These are phyloP conservation scores for Wickerhamomyces ciferrii DNA, from an alignment of 805 yeast species.

Conservation along the genomic window DNA sequence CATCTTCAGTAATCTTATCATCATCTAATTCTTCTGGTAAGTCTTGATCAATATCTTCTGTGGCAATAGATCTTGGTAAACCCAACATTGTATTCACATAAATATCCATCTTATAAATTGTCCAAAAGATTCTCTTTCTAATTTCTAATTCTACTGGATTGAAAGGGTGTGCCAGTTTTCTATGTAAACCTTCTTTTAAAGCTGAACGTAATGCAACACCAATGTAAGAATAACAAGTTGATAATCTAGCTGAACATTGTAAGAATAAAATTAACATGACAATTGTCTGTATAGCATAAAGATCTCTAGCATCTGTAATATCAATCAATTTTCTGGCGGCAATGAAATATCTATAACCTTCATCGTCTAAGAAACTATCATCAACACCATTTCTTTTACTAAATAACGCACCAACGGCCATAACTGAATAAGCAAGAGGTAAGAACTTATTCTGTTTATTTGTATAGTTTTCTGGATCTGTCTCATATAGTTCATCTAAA, in stretches of 20 bases:
- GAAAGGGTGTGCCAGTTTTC: conserved; percentile 53
- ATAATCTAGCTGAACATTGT: conserved; percentile 84
- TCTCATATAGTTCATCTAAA: conserved; percentile 67
- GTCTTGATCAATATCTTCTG: conserved; percentile 83
- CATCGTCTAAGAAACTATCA: conserved; percentile 48
- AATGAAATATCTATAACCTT: conserved; percentile 78
- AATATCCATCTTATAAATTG: conserved; percentile 85
- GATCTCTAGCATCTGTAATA: conserved; percentile 79
- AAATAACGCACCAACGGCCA: conserved; percentile 85
- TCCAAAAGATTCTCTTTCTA: conserved; percentile 81
- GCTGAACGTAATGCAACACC: conserved; percentile 88
- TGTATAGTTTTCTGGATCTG: conserved; percentile 66
- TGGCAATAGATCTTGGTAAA: conserved; percentile 69
- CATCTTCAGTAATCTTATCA: conserved; percentile 71
- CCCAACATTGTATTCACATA: conserved; percentile 86
- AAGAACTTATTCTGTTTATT: conserved; percentile 69
- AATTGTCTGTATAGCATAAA: conserved; percentile 78
- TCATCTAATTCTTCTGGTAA: conserved; percentile 83
- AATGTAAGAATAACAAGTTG: conserved; percentile 87
- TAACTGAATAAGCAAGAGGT: conserved; percentile 78
- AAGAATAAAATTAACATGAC: conserved; percentile 82
- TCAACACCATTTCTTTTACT: conserved; percentile 38
- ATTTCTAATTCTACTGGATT: conserved; percentile 81
- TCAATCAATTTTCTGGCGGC: conserved; percentile 84
- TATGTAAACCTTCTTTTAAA: conserved; percentile 77